These are phyloP conservation scores for Tuber melanosporum DNA, from an alignment of 495 filamentous ascomycete species.

Conservation along the genomic window DNA sequence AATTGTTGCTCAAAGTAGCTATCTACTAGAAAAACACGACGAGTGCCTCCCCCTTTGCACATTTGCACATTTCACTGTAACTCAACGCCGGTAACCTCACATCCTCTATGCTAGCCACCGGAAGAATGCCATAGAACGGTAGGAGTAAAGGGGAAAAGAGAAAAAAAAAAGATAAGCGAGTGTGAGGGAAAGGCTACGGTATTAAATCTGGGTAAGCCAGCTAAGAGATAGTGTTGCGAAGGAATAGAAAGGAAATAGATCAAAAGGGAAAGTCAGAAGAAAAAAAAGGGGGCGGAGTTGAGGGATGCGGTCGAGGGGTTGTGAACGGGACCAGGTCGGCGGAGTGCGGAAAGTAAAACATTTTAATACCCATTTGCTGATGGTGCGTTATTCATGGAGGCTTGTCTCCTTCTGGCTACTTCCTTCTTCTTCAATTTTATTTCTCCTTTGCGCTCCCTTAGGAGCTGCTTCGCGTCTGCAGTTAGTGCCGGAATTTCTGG, in stretches of 20 bases:
- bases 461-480: slow-evolving; percentile 51
- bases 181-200: background rate
- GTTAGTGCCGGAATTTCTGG: slow-evolving; percentile 53
- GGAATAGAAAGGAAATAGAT: background rate
- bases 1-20: background rate
- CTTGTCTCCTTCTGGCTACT: background rate
- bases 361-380: slow-evolving; percentile 2
- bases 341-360: background rate
- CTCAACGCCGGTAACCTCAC: slow-evolving; percentile 1
- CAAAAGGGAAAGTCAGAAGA: background rate
- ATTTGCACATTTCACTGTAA: background rate
- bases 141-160: background rate
- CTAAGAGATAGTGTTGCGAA: background rate
- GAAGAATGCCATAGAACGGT: background rate
- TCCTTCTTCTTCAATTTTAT: slow-evolving; percentile 14
- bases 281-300: background rate
- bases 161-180: background rate
- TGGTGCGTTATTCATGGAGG: background rate
- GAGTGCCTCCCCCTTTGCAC: background rate
- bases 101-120: background rate
- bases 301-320: background rate
- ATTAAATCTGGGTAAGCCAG: background rate
- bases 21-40: background rate
- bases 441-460: slow-evolving; percentile 51
- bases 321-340: background rate